Conservation (phyloP, 768 basidiomycete species). For the Mrakia frigida region DNA sequence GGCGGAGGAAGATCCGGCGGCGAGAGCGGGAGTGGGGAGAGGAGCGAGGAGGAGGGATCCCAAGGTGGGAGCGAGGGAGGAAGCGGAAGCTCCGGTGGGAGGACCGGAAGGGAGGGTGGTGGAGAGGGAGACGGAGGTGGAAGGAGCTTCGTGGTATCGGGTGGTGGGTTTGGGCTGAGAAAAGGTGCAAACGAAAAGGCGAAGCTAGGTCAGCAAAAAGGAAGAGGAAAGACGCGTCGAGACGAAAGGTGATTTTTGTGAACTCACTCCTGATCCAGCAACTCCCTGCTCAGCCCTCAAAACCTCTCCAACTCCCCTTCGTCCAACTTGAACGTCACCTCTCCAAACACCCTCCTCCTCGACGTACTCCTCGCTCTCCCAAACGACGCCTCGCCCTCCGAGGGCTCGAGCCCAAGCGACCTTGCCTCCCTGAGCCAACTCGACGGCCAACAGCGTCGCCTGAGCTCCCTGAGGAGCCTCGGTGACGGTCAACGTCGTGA, state of each 20-base stretch:
- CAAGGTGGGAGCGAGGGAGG: slow-evolving; percentile 15
- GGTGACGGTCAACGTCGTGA: neutral
- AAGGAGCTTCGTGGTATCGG: slow-evolving; percentile 24
- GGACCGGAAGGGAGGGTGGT: slow-evolving; percentile 4
- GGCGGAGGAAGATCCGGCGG: neutral
- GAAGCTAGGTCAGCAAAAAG: neutral
- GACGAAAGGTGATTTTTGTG: neutral
- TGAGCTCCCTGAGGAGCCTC: slow-evolving; percentile 12
- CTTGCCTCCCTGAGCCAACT: neutral
- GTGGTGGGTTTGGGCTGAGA: slow-evolving; percentile 28
- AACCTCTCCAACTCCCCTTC: slow-evolving; percentile 18
- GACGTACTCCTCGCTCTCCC: slow-evolving; percentile 21
- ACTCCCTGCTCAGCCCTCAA: slow-evolving; percentile 14
- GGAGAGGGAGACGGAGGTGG: slow-evolving; percentile 17
- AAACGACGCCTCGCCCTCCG: slow-evolving; percentile 15
- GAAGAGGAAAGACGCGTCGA: neutral
- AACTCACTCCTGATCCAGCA: slow-evolving; percentile 21
- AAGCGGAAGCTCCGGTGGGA: neutral
- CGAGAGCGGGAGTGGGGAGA: slow-evolving; percentile 17
- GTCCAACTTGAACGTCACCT: neutral
- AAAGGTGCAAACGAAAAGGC: neutral
- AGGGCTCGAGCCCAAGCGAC: slow-evolving; percentile 17
- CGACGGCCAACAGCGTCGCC: slow-evolving; percentile 5
- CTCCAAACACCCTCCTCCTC: slow-evolving; percentile 20
- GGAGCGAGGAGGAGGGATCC: slow-evolving; percentile 23